Percentiles rank a stretch among this genome's conserved stretches.
Conservation (phyloP, 768 basidiomycete species). For the Pulveroboletus sp. region DNA sequence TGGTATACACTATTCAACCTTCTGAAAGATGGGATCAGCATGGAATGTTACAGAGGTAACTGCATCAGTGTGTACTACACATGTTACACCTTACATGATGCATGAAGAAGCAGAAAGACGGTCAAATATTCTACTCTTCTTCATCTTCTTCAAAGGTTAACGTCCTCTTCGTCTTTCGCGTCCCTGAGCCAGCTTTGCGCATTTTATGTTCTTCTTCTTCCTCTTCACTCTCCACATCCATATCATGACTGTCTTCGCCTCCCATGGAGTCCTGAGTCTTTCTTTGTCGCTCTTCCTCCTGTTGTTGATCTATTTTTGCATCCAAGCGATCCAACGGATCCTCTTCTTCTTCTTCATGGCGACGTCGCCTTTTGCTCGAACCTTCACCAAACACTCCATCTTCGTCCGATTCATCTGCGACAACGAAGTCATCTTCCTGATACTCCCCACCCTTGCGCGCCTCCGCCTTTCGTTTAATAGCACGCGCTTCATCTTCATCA, state of each 20-base stretch:
- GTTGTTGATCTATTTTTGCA: conserved; percentile 54
- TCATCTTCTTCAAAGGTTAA: conserved; percentile 60
- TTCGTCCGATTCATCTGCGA: conserved; percentile 72
- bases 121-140: conserved; percentile 28
- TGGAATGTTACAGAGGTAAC: conserved; percentile 41
- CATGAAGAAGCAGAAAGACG: conserved; percentile 2
- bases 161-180: conserved; percentile 51
- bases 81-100: neutral
- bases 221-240: conserved; percentile 72
- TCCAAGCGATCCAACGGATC: conserved; percentile 69
- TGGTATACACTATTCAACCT: conserved; percentile 72
- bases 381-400: conserved; percentile 42
- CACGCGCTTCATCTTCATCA: conserved; percentile 50
- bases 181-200: conserved; percentile 48
- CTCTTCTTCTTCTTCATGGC: conserved; percentile 43
- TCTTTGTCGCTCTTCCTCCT: conserved; percentile 51
- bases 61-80: conserved; percentile 25
- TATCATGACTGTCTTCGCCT: conserved; percentile 42
- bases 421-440: conserved; percentile 82
- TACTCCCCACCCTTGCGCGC: conserved; percentile 65
- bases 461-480: conserved; percentile 42
- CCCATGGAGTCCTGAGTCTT: conserved; percentile 31
- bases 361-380: conserved; percentile 34
- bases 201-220: conserved; percentile 71
- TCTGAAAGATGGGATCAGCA: conserved; percentile 54